Percentiles rank a stretch among this genome's conserved stretches.
phyloP scores from a whole-genome alignment of 768 basidiomycete species.

The Boletellus sp. region DNA sequence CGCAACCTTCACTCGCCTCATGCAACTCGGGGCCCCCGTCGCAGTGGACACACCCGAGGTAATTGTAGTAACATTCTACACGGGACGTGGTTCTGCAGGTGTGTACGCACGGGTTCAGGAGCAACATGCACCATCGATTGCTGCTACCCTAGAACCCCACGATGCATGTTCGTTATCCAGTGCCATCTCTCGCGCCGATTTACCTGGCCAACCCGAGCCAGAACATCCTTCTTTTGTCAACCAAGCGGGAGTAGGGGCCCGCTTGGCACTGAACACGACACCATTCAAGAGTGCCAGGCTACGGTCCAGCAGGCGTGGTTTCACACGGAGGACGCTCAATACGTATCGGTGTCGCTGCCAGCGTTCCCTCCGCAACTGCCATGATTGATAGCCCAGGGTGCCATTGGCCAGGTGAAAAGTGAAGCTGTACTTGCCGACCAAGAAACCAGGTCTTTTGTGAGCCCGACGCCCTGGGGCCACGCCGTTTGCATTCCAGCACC shows the following conservation, averaged over 20 bases:
- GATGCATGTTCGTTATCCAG: conserved; percentile 11
- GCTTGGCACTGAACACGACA: conserved; percentile 5
- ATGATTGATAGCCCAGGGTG: conserved; percentile 23
- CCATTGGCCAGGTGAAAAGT: conserved; percentile 28
- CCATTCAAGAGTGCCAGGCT: conserved; percentile 19
- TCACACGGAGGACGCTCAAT: conserved; percentile 22
- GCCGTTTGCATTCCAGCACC: too few species aligned
- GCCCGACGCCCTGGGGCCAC: too few species aligned
- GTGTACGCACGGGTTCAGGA: conserved; percentile 38
- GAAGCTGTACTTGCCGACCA: conserved; percentile 15
- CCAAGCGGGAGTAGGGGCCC: conserved; percentile 11
- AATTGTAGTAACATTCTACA: conserved; percentile 41
- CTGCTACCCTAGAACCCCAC: conserved; percentile 27
- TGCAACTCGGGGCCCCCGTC: conserved; percentile 25
- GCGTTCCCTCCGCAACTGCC: conserved; percentile 3
- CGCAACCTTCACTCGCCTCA: conserved; percentile 36
- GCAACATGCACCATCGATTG: conserved; percentile 38
- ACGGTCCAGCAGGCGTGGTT: conserved; percentile 16
- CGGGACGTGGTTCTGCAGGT: conserved; percentile 36
- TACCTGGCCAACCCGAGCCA: conserved; percentile 8
- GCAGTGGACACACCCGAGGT: conserved; percentile 43
- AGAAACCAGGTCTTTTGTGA: conserved; percentile 12
- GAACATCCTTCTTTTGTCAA: conserved; percentile 1
- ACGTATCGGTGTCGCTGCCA: background rate
- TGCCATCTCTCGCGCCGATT: conserved; percentile 4